Conservation (phyloP, 768 basidiomycete genomes). For the Termitomyces sp. region DNA sequence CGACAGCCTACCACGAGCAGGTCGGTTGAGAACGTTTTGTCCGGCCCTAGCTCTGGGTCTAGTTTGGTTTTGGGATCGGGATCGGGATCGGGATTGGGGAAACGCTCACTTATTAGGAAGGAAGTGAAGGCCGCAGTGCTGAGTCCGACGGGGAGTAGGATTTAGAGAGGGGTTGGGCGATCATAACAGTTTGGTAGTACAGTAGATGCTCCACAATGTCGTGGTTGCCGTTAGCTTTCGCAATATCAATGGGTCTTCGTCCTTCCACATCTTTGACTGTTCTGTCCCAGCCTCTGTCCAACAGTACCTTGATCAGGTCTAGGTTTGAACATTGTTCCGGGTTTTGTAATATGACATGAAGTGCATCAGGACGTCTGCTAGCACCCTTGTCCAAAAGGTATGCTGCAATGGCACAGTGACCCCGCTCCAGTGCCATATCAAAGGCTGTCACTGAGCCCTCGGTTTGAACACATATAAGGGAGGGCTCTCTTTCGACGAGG, state of each 20-base stretch:
- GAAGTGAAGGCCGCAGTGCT: slow-evolving; percentile 68
- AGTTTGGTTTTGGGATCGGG: no score
- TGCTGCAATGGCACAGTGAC: background rate
- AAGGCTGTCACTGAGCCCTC: background rate
- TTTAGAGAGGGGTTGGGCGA: background rate
- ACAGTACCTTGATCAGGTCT: background rate
- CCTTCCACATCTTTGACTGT: no score
- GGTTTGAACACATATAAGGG: background rate
- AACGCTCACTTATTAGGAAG: slow-evolving; percentile 59
- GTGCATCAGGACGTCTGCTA: background rate
- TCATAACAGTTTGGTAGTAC: background rate
- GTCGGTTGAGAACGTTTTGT: no score
- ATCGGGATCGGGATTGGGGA: slow-evolving; percentile 2
- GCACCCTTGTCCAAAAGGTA: background rate
- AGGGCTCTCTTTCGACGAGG: background rate
- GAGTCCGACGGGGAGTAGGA: slow-evolving; percentile 27
- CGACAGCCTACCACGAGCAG: no score
- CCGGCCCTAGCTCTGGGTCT: no score
- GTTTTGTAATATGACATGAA: background rate
- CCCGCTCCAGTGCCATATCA: background rate
- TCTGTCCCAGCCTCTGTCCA: no score
- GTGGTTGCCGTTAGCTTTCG: no score
- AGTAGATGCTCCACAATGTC: no score
- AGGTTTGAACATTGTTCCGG: background rate
- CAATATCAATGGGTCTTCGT: no score